Conservation (phyloP, 169 alveolate species). For the Plasmodium coatneyi region DNA sequence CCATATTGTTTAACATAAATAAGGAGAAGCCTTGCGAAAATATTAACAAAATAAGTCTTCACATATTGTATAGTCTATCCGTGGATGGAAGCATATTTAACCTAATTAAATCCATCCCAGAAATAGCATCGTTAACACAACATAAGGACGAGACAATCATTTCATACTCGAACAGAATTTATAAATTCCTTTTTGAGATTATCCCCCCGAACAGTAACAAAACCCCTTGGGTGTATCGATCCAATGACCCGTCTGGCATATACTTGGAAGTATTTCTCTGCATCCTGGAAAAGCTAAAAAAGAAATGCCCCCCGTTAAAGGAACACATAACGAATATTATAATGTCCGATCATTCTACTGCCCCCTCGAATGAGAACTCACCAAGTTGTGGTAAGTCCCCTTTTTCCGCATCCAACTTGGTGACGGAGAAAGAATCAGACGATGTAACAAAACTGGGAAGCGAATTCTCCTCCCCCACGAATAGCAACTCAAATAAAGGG, state of each 20-base stretch:
- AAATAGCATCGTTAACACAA: conserved; percentile 55
- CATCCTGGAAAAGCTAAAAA: conserved; percentile 70
- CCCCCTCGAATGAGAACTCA: not conserved
- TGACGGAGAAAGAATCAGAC: not conserved
- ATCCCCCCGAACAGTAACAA: conserved; percentile 1
- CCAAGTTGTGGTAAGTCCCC: not conserved
- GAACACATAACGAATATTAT: conserved; percentile 54
- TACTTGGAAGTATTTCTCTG: conserved; percentile 75
- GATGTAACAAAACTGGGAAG: not conserved
- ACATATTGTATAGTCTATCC: conserved; percentile 64
- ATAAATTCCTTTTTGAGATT: conserved; percentile 57
- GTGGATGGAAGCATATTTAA: conserved; percentile 73
- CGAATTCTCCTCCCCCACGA: not conserved
- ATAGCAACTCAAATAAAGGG: not conserved
- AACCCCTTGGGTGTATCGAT: conserved; percentile 2
- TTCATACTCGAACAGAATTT: conserved; percentile 60
- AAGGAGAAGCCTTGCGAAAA: conserved; percentile 21
- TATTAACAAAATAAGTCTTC: conserved; percentile 49
- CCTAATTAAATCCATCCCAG: conserved; percentile 70
- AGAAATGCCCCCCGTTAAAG: conserved; percentile 43
- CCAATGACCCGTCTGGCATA: conserved; percentile 36
- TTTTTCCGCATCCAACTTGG: not conserved
- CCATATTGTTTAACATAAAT: conserved; percentile 68
- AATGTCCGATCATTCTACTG: not conserved
- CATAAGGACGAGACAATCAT: conserved; percentile 66